Percentiles rank a stretch among this genome's conserved stretches.
phyloP scores from a whole-genome alignment of 352 stramenopile genomes.

The Phytophthora rubi region DNA sequence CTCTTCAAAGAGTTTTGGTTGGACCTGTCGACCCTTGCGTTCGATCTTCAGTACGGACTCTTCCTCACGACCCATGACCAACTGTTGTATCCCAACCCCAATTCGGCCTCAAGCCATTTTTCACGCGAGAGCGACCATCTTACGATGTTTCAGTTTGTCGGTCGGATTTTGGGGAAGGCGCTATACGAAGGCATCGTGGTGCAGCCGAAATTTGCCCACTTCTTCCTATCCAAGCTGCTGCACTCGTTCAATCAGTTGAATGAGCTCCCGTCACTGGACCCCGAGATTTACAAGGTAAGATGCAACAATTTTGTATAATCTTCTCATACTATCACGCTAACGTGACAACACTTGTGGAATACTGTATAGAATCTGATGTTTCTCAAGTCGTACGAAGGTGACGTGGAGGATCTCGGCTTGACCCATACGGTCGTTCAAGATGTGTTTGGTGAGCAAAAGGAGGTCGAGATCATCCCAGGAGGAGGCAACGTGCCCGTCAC shows the following conservation, averaged over 20 bases:
- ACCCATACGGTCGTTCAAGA: constrained; percentile 92
- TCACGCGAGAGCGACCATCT: constrained; percentile 81
- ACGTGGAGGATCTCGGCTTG: constrained; percentile 91
- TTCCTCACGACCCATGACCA: constrained; percentile 74
- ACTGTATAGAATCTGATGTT: constrained; percentile 93
- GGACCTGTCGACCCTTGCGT: constrained; percentile 89
- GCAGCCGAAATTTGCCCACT: constrained; percentile 95
- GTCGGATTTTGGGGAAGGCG: constrained; percentile 95
- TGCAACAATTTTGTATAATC: too few relatives aligned
- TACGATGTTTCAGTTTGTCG: constrained; percentile 95
- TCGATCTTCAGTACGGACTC: constrained; percentile 93
- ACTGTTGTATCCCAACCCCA: constrained; percentile 95
- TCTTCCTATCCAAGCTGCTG: constrained; percentile 95
- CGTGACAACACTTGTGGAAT: background rate
- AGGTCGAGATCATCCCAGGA: constrained; percentile 91
- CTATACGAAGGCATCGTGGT: constrained; percentile 97
- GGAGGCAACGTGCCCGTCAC: constrained; percentile 90
- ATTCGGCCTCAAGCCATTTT: constrained; percentile 86
- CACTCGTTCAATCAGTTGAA: constrained; percentile 76
- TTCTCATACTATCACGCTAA: background rate
- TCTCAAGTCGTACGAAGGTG: constrained; percentile 95
- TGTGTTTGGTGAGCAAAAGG: constrained; percentile 84
- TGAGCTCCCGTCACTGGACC: constrained; percentile 93
- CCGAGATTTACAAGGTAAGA: constrained; percentile 92
- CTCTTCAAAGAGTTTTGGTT: constrained; percentile 98